These are phyloP conservation scores for Naganishia sp. DNA, from an alignment of 1,284 basidiomycete species.

Conservation along the genomic window DNA sequence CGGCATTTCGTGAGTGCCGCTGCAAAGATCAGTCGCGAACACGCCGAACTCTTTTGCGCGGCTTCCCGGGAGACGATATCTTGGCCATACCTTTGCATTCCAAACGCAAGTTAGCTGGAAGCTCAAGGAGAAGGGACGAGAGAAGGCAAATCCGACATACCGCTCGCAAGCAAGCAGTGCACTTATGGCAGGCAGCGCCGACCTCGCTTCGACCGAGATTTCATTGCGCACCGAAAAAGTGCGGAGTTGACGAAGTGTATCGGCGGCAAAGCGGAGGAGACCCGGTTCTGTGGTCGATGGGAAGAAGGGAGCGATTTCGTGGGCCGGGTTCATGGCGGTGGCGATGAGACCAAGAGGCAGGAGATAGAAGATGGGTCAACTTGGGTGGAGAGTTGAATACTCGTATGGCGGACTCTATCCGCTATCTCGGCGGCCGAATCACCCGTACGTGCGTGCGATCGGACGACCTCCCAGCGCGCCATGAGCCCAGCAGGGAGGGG, in stretches of 20 bases:
- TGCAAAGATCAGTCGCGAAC: constrained; percentile 1
- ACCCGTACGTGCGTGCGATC: no score
- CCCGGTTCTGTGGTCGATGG: constrained; percentile 48
- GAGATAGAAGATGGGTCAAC: constrained; percentile 8
- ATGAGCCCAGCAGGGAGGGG: neutral
- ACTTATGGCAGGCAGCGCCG: constrained; percentile 49
- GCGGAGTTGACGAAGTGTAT: constrained; percentile 46
- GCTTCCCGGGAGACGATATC: neutral
- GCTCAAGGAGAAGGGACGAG: neutral
- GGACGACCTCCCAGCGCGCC: no score
- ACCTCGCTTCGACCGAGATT: constrained; percentile 37
- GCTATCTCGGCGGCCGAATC: no score
- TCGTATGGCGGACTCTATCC: no score
- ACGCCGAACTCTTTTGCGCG: constrained; percentile 13
- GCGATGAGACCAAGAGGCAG: no score
- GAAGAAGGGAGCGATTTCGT: constrained; percentile 47
- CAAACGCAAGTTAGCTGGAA: neutral
- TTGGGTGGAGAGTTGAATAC: neutral
- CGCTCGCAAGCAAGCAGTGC: constrained; percentile 50
- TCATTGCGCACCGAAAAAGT: constrained; percentile 45
- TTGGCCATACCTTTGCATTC: neutral
- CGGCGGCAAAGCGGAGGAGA: constrained; percentile 42
- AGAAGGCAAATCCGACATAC: constrained; percentile 37
- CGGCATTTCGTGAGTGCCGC: constrained; percentile 9
- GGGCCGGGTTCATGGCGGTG: constrained; percentile 12